Conservation (phyloP, 2,329 filamentous ascomycete species). For the Lachnellula willkommii region DNA sequence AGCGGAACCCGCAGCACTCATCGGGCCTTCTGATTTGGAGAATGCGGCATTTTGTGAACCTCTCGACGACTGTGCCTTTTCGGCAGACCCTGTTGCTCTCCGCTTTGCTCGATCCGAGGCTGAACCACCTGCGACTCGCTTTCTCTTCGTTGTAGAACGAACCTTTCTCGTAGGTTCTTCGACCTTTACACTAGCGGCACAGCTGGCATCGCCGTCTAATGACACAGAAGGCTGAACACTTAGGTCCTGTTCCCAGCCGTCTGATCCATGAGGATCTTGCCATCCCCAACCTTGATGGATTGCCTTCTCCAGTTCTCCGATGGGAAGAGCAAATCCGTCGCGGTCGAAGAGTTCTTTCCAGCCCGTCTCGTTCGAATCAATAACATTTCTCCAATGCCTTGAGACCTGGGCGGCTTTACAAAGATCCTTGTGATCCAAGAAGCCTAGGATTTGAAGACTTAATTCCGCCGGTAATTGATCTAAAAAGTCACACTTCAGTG, state of each 20-base stretch:
- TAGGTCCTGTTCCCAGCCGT: conserved; percentile 77
- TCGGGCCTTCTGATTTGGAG: conserved; percentile 66
- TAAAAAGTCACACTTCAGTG: conserved; percentile 90
- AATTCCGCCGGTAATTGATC: conserved; percentile 79
- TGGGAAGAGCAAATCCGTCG: conserved; percentile 73
- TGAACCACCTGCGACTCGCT: conserved; percentile 21
- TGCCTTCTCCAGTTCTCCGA: conserved; percentile 78
- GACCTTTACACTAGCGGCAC: conserved; percentile 11
- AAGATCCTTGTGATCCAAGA: conserved; percentile 78
- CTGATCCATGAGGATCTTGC: conserved; percentile 75
- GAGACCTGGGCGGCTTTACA: conserved; percentile 90
- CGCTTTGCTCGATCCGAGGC: conserved; percentile 28
- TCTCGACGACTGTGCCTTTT: conserved; percentile 23
- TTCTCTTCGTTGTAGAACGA: conserved; percentile 30
- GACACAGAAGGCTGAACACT: conserved; percentile 48
- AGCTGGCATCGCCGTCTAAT: conserved; percentile 45
- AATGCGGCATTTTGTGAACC: conserved; percentile 20
- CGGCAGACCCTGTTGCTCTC: conserved; percentile 23
- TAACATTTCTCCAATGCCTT: conserved; percentile 84
- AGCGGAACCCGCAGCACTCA: conserved; percentile 82
- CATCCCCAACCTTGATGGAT: conserved; percentile 94
- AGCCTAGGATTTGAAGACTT: conserved; percentile 79
- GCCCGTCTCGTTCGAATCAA: conserved; percentile 88
- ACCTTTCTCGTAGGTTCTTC: conserved; percentile 20
- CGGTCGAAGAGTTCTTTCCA: conserved; percentile 90